Percentiles rank a stretch among this genome's conserved stretches.
phyloP scores from a whole-genome alignment of 306 rosid species.

The Biancaea sappan region DNA sequence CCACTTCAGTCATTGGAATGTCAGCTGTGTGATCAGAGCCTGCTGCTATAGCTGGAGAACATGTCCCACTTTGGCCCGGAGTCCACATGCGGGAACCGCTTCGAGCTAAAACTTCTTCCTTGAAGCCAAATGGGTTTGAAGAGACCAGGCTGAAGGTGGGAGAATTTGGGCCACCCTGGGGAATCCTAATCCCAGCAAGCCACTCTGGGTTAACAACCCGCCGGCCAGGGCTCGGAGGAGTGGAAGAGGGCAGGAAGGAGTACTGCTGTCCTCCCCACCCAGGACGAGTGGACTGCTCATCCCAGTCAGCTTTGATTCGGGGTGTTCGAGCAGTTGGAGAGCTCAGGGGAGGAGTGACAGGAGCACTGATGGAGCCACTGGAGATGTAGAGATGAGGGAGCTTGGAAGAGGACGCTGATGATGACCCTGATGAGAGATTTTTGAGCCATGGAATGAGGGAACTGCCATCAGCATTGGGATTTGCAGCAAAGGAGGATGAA shows the following conservation, averaged over 20 bases:
- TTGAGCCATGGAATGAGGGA: slow-evolving; percentile 93
- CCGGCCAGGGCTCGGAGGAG: slow-evolving; percentile 83
- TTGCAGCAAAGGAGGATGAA: slow-evolving; percentile 64
- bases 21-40: slow-evolving; percentile 77
- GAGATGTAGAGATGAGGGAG: slow-evolving; percentile 57
- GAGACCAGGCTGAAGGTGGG: slow-evolving; percentile 84
- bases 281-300: slow-evolving; percentile 51
- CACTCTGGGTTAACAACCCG: slow-evolving; percentile 66
- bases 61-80: slow-evolving; percentile 90
- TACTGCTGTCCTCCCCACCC: slow-evolving; percentile 54
- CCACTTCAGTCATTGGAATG: slow-evolving; percentile 72
- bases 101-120: slow-evolving; percentile 63
- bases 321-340: slow-evolving; percentile 84
- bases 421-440: slow-evolving; percentile 79
- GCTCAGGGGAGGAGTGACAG: slow-evolving; percentile 91
- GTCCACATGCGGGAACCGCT: slow-evolving; percentile 85
- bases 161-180: slow-evolving; percentile 68
- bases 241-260: slow-evolving; percentile 72
- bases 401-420: slow-evolving; percentile 77
- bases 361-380: slow-evolving; percentile 81
- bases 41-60: slow-evolving; percentile 82
- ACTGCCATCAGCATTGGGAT: slow-evolving; percentile 58
- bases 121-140: slow-evolving; percentile 75
- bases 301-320: slow-evolving; percentile 62
- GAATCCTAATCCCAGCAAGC: slow-evolving; percentile 70